Evolutionary conservation across 2,329 filamentous ascomycete species (phyloP).

Genomic region (Diaporthe helianthi): DNA sequence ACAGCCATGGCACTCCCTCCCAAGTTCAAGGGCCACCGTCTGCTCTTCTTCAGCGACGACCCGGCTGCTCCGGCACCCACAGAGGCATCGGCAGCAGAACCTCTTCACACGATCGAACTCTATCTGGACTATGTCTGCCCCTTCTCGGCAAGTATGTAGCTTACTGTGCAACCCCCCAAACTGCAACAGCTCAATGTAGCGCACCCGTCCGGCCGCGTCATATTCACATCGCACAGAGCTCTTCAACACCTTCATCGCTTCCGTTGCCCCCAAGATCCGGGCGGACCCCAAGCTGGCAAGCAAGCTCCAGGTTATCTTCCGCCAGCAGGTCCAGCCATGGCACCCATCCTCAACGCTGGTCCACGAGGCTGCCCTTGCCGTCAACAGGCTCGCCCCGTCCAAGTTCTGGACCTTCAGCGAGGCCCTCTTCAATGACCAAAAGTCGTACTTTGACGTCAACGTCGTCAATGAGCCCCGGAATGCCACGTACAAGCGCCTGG

Average conservation of each 20-base stretch:
- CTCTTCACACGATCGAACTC: constrained; percentile 67
- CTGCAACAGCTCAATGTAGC: neutral
- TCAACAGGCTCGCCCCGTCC: constrained; percentile 71
- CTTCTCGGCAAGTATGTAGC: constrained; percentile 54
- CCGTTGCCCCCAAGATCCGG: constrained; percentile 70
- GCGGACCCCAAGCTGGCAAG: constrained; percentile 61
- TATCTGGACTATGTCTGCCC: constrained; percentile 94
- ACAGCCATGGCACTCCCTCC: constrained; percentile 74
- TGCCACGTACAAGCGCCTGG: constrained; percentile 79
- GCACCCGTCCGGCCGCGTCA: neutral
- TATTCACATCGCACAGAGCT: constrained; percentile 49
- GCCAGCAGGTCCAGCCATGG: constrained; percentile 94
- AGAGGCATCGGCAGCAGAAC: constrained; percentile 45
- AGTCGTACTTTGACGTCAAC: constrained; percentile 82
- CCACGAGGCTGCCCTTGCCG: constrained; percentile 83
- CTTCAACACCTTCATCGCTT: constrained; percentile 77
- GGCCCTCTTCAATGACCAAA: constrained; percentile 70
- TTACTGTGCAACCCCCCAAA: neutral
- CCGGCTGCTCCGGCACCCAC: constrained; percentile 44
- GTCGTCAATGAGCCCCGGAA: constrained; percentile 88
- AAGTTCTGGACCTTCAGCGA: constrained; percentile 84
- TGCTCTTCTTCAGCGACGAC: constrained; percentile 54
- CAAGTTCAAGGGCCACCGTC: constrained; percentile 77
- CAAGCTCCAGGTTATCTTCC: constrained; percentile 79
- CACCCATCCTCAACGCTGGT: constrained; percentile 83